These are phyloP conservation scores for Penicillium malachiteum DNA, from an alignment of 495 filamentous ascomycete genomes.

Conservation along the genomic window DNA sequence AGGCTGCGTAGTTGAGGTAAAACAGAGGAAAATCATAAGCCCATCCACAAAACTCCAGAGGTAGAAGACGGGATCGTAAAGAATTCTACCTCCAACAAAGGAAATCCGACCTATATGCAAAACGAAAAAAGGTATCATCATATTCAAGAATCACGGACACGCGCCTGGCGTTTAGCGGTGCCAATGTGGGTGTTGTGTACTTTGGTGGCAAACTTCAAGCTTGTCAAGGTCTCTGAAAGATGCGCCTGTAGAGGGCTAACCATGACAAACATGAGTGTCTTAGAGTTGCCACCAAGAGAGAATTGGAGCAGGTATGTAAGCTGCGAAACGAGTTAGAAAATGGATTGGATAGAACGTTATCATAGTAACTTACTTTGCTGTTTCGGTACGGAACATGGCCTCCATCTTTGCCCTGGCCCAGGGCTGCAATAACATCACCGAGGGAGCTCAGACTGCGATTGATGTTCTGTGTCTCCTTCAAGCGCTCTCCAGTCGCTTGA, in stretches of 20 bases:
- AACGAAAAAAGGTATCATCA: constrained; percentile 28
- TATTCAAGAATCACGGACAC: constrained; percentile 50
- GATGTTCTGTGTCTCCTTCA: constrained; percentile 96
- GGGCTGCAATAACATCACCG: constrained; percentile 89
- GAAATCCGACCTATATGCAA: constrained; percentile 26
- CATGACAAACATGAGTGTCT: constrained; percentile 99
- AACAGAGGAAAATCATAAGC: constrained; percentile 15
- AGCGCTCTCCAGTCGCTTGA: constrained; percentile 75
- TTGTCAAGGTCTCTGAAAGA: constrained; percentile 88
- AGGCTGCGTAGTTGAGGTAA: constrained; percentile 8
- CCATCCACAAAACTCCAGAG: constrained; percentile 25
- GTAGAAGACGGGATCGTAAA: constrained; percentile 36
- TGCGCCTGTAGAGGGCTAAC: constrained; percentile 89
- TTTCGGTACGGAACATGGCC: constrained; percentile 92
- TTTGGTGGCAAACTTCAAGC: constrained; percentile 95
- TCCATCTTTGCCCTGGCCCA: constrained; percentile 82
- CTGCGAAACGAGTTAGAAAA: constrained; percentile 37
- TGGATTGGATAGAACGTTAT: background rate
- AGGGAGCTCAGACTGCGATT: constrained; percentile 90
- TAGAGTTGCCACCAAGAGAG: constrained; percentile 90
- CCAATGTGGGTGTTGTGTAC: constrained; percentile 89
- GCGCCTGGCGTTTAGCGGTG: constrained; percentile 74
- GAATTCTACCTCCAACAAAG: constrained; percentile 20
- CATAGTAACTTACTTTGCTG: constrained; percentile 66
- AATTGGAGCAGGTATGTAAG: constrained; percentile 95